Evolutionary conservation across 225 moss, liverwort and hornwort genomes (phyloP).

Genomic region (Pleurozium schreberi): DNA sequence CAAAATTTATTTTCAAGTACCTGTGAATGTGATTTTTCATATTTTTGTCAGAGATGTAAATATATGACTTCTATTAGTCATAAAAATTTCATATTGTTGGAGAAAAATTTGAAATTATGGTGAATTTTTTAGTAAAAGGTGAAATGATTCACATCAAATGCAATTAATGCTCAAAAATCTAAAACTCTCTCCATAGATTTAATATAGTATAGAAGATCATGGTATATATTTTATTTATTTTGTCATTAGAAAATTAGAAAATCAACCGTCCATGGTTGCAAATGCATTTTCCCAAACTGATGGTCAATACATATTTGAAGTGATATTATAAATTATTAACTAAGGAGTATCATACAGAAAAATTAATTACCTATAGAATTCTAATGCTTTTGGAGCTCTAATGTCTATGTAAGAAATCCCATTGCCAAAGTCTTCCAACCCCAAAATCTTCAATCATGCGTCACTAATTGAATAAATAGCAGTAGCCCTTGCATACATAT

Average conservation of each 20-base stretch:
- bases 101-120: background rate
- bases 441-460: fast-evolving
- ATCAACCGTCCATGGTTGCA: background rate
- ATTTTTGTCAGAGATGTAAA: background rate
- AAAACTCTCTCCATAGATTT: background rate
- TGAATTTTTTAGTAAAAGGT: background rate
- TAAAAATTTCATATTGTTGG: background rate
- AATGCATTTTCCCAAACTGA: background rate
- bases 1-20: background rate
- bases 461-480: background rate
- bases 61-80: too few species aligned
- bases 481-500: fast-evolving
- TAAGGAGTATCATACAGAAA: background rate
- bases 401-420: background rate
- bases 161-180: background rate
- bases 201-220: background rate
- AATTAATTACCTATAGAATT: background rate
- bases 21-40: background rate
- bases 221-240: background rate
- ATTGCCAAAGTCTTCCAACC: background rate
- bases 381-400: background rate
- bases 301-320: background rate
- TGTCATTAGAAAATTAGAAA: background rate
- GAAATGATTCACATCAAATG: background rate
- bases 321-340: background rate